Base-by-base conservation (phyloP, 1,139 yeast species). In the Cylindricascospora bacillispora region DNA sequence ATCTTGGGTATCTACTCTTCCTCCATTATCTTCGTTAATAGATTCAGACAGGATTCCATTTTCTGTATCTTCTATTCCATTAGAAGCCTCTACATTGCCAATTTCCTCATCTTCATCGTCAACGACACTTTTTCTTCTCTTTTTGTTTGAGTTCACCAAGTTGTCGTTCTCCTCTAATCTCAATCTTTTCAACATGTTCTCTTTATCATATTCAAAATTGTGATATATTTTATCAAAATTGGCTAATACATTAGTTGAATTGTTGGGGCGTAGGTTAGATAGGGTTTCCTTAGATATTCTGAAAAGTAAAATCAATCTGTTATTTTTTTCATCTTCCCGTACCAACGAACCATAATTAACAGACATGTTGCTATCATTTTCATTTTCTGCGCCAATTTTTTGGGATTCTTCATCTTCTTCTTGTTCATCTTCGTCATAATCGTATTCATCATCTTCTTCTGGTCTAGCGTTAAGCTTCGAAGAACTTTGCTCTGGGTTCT, bases 121-220 rank as follows among this genome's bases (percentile, higher is more conserved):
- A n/a, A n/a, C n/a, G n/a, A n/a, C n/a, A n/a, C n/a, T n/a, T 18
- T 14, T 13, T 10, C n/a, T 15, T 13, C 28, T 31, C 14, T 18
- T 27, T 24, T 18, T 7, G 10, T 7, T 18, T 18, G 41, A 34
- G 25, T 76, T 86, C 19, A 82, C 57, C 44, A 76, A 73, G 45
- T 77, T 65, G 50, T 85, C 93, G 25, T 82, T 77, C 41, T 79
- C 79, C 45, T 82, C 93, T 24, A 85, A 60, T 45, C 77, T 81
- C 39, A 85, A 58, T 48, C 93, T 66, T 45, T 83, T 82, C 33
- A 76, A 62, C 29, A 82, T 62, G 1, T 89, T 80, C 35, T 81
- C 93, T 40, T 73, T 61, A 50, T 85, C 95, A 39, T 72, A 70
- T 47, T 86, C 97, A 49, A 83, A 82, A 36, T 71, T 74, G 48